phyloP scores from a whole-genome alignment of 371 early-diverging fungal species.

The Mortierella sp. region DNA sequence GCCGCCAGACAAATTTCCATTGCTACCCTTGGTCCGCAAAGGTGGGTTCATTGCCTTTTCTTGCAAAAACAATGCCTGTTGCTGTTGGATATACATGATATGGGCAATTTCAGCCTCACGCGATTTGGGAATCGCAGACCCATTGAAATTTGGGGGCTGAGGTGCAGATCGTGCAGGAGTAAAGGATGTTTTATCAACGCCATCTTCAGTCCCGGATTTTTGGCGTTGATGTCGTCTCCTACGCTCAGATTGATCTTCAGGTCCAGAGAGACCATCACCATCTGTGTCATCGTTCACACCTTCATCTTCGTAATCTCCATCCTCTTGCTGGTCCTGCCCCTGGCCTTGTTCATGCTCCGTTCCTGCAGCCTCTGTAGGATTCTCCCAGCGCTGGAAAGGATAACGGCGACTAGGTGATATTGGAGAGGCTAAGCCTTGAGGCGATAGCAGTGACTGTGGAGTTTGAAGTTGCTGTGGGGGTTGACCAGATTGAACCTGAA shows the following conservation, averaged over 20 bases:
- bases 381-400: slow-evolving; percentile 44
- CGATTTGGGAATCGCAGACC: slow-evolving; percentile 26
- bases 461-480: slow-evolving; percentile 13
- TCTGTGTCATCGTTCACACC: slow-evolving; percentile 46
- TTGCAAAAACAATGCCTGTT: slow-evolving; percentile 53
- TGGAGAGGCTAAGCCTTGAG: slow-evolving; percentile 22
- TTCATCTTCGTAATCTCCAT: slow-evolving; percentile 54
- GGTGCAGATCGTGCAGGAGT: slow-evolving; percentile 51
- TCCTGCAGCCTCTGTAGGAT: slow-evolving; percentile 14
- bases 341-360: slow-evolving; percentile 41
- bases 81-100: slow-evolving; percentile 57
- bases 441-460: slow-evolving; percentile 15
- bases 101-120: slow-evolving; percentile 51
- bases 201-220: slow-evolving; percentile 3
- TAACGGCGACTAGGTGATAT: slow-evolving; percentile 46
- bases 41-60: slow-evolving; percentile 56
- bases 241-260: slow-evolving; percentile 40
- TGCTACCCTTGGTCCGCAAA: slow-evolving; percentile 38
- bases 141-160: slow-evolving; percentile 29
- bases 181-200: slow-evolving; percentile 22
- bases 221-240: slow-evolving; percentile 35
- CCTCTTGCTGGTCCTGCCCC: slow-evolving; percentile 52
- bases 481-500: slow-evolving; percentile 26
- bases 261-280: slow-evolving; percentile 52
- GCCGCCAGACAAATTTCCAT: slow-evolving; percentile 46